These are phyloP conservation scores for Verticillium albo-atrum DNA, from an alignment of 2,329 filamentous ascomycete genomes.

Conservation along the genomic window DNA sequence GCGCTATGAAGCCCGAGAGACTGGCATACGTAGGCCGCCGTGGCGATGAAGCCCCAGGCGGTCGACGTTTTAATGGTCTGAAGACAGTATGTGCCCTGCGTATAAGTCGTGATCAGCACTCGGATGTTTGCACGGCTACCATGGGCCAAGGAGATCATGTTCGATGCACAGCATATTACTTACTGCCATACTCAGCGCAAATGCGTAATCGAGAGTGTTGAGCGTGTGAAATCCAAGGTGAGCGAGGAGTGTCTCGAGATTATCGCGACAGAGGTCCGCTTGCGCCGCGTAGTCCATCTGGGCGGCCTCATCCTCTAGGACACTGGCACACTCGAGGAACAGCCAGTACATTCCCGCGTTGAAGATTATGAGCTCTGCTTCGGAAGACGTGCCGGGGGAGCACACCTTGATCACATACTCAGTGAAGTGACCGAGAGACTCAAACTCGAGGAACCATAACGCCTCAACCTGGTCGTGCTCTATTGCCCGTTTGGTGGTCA, in stretches of 20 bases:
- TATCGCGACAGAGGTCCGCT: slow-evolving; percentile 11
- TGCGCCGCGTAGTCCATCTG: slow-evolving; percentile 11
- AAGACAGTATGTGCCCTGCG: slow-evolving; percentile 13
- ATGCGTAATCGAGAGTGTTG: slow-evolving; percentile 8
- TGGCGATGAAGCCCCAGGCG: slow-evolving; percentile 16
- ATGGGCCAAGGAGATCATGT: background rate
- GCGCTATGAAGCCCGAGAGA: slow-evolving; percentile 15
- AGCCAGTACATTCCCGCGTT: slow-evolving; percentile 15
- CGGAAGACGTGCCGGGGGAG: slow-evolving; percentile 11
- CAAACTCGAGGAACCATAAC: slow-evolving; percentile 5
- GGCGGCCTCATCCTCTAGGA: background rate
- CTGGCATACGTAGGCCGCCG: slow-evolving; percentile 14
- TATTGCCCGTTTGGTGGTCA: background rate
- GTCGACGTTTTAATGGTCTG: slow-evolving; percentile 13
- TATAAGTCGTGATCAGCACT: background rate
- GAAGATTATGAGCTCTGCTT: slow-evolving; percentile 15
- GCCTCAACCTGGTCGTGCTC: slow-evolving; percentile 1
- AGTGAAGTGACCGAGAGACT: slow-evolving; percentile 8
- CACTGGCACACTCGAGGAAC: slow-evolving; percentile 12
- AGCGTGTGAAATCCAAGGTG: slow-evolving; percentile 15
- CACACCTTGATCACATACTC: slow-evolving; percentile 16
- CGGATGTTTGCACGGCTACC: too few species aligned
- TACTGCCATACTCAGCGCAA: slow-evolving; percentile 15
- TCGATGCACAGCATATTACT: background rate
- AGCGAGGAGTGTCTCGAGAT: slow-evolving; percentile 16